Base-by-base conservation (phyloP, 2,329 filamentous ascomycete species). In the Fusarium odoratissimum region DNA sequence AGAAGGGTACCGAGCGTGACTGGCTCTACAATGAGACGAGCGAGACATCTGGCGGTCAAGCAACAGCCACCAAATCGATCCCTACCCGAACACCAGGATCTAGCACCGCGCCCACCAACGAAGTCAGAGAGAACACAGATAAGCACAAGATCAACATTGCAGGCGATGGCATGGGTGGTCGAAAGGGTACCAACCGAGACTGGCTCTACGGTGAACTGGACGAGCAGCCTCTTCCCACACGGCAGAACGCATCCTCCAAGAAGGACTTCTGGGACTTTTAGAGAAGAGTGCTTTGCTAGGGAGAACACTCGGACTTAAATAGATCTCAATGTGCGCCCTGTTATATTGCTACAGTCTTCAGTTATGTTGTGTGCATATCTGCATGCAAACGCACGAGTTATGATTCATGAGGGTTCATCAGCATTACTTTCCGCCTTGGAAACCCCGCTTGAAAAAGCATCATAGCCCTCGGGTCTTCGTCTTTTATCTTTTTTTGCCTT, bases 101-200 rank as follows among this genome's bases (percentile, higher is more conserved):
- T 6, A 61, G 52, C 30, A 49, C 57, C n/a, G 51, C 41, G 7
- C 44, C 67, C 16, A 56, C 49, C 25, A 60, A 48, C 51, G 65
- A 61, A 41, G 60, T 64, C 64, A 60, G 57, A 54, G 69, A 75
- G 25, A 64, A 60, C 30, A 69, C 64, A 10, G 65, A 64, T 19
- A 69, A 64, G 25, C 67, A 69, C 37, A 71, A 67, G 64, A 84
- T 85, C 41, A 82, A 81, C 44, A 88, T 88, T 63, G 86, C 82
- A 3, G 89, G 89, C 30, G 88, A 91, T 72, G 91, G 91, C 61
- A 92, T 92, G 90, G 91, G 90, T 51, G 88, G 88, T 55, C 84
- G 84, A 74, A 89, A 86, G 79, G 87, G 86, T 46, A 82, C 85
- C 57, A 82, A 86, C 58, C 83, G 87, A 63, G 81, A 85, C 74